These are phyloP conservation scores for Curvularia eragrostidis DNA, from an alignment of 2,329 filamentous ascomycete species.

Conservation along the genomic window DNA sequence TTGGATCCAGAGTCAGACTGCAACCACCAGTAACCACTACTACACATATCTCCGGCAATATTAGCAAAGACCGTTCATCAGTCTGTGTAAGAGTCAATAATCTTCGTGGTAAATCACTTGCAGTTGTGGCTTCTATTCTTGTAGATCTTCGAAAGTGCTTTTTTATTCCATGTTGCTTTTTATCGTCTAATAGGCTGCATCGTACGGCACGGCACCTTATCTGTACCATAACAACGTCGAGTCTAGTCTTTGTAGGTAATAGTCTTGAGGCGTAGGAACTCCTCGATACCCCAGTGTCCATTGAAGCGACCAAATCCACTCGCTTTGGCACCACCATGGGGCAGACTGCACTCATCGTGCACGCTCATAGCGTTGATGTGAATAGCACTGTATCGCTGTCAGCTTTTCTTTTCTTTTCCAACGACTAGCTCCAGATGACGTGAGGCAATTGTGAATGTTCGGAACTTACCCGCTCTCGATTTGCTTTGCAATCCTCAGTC, in stretches of 20 bases:
- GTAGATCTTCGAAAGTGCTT: not conserved
- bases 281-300: slow-evolving; percentile 54
- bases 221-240: not conserved
- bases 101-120: not conserved
- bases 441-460: not conserved
- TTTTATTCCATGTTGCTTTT: not conserved
- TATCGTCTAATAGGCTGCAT: not conserved
- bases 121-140: not conserved
- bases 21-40: not conserved
- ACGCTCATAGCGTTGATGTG: slow-evolving; percentile 61
- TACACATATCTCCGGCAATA: not conserved
- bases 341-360: slow-evolving; percentile 57
- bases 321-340: slow-evolving; percentile 59
- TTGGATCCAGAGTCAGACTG: not conserved
- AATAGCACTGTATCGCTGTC: slow-evolving; percentile 46
- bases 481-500: slow-evolving; percentile 53
- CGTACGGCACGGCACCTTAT: too few species aligned
- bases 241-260: slow-evolving; percentile 50
- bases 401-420: not conserved
- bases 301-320: slow-evolving; percentile 60
- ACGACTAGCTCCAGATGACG: too few species aligned
- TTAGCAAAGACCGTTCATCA: not conserved
- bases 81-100: not conserved
- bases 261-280: slow-evolving; percentile 55
- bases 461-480: slow-evolving; percentile 63